phyloP scores from a whole-genome alignment of 164 flowering plant species.

The Buxus sempervirens region DNA sequence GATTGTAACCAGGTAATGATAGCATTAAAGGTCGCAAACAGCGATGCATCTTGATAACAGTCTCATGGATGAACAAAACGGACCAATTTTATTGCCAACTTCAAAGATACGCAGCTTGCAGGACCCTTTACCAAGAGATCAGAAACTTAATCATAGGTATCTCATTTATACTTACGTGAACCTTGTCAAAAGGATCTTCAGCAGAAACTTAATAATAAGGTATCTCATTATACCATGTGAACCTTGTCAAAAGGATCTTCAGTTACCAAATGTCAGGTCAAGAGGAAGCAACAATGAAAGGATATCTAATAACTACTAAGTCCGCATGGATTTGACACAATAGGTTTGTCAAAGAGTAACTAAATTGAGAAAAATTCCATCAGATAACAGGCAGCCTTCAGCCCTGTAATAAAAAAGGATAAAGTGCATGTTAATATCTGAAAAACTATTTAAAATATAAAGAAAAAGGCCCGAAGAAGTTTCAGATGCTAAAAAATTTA shows the following conservation, averaged over 20 bases:
- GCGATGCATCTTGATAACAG: slow-evolving; percentile 29
- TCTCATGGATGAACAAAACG: slow-evolving; percentile 8
- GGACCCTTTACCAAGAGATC: no score
- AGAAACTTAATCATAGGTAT: slow-evolving; percentile 9
- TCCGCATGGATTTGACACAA: slow-evolving; percentile 23
- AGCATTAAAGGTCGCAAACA: slow-evolving; percentile 10
- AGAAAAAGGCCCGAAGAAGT: not conserved
- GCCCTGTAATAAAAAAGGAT: slow-evolving; percentile 37
- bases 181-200: no score
- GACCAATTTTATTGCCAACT: slow-evolving; percentile 10
- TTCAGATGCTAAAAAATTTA: not conserved
- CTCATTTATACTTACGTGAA: slow-evolving; percentile 9
- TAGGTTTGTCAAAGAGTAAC: slow-evolving; percentile 19
- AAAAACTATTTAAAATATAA: not conserved
- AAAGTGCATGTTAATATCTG: not conserved
- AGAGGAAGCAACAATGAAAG: slow-evolving; percentile 2
- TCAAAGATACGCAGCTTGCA: not conserved
- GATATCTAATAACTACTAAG: slow-evolving; percentile 20
- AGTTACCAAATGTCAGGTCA: not conserved
- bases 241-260: slow-evolving; percentile 19
- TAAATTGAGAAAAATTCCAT: slow-evolving; percentile 23
- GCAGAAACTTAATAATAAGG: no score
- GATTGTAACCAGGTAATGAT: slow-evolving; percentile 10
- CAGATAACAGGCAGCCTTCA: slow-evolving; percentile 28
- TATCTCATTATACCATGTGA: slow-evolving; percentile 12